A percentile compares a stretch with the other conserved stretches of the same genome.
Conservation (phyloP, 345 rosid genomes). For the Lumnitzera racemosa region DNA sequence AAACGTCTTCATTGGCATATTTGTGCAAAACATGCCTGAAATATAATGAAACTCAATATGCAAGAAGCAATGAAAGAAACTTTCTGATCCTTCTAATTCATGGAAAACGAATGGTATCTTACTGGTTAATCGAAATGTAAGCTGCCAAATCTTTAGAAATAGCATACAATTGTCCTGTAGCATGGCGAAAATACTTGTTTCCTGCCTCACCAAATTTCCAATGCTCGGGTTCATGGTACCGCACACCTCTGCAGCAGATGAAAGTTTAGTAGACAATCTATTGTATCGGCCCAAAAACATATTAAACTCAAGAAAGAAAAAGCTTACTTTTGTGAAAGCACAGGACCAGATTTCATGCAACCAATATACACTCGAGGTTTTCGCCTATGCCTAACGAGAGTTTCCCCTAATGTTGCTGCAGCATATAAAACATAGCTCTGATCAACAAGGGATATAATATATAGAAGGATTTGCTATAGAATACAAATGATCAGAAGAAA, state of each 20-base stretch:
- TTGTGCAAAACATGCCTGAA: constrained; percentile 89
- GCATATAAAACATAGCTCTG: constrained; percentile 4
- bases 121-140: constrained; percentile 95
- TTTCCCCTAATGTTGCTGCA: constrained; percentile 91
- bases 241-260: constrained; percentile 65
- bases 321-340: constrained; percentile 77
- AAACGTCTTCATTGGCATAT: constrained; percentile 96
- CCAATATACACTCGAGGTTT: constrained; percentile 79
- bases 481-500: too few relatives aligned
- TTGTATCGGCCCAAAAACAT: constrained; percentile 2
- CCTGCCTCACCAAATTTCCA: constrained; percentile 97
- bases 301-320: background rate
- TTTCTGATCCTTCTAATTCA: constrained; percentile 1
- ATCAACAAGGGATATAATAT: background rate
- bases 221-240: constrained; percentile 93
- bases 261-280: background rate
- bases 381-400: constrained; percentile 68
- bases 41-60: constrained; percentile 5
- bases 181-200: constrained; percentile 95
- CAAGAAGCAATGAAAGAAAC: constrained; percentile 1
- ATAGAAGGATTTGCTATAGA: background rate
- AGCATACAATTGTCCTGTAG: constrained; percentile 92
- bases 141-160: constrained; percentile 89
- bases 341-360: constrained; percentile 99
- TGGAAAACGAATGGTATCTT: constrained; percentile 20